phyloP scores from a whole-genome alignment of 192 early-diverging fungal species.

The Dimargaris verticillata region DNA sequence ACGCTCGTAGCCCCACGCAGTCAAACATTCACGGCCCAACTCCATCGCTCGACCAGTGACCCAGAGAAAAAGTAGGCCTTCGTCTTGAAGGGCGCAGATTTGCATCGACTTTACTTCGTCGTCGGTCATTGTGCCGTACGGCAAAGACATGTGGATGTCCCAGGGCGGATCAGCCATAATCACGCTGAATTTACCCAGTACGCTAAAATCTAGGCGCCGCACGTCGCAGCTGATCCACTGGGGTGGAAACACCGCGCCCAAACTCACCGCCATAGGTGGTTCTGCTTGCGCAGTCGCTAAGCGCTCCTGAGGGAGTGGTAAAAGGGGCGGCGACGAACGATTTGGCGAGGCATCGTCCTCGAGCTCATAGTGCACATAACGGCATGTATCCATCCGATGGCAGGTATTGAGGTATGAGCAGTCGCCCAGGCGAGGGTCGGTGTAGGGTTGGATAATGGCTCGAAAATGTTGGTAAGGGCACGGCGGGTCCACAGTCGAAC shows the following conservation, averaged over 20 bases:
- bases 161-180: conserved; percentile 52
- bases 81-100: conserved; percentile 29
- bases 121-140: conserved; percentile 49
- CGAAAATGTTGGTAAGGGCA: conserved; percentile 32
- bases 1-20: conserved; percentile 33
- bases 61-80: conserved; percentile 43
- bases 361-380: conserved; percentile 43
- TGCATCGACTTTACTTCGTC: conserved; percentile 42
- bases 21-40: conserved; percentile 33
- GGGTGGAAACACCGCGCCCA: conserved; percentile 20
- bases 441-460: conserved; percentile 28
- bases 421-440: conserved; percentile 35
- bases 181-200: conserved; percentile 37
- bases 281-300: neutral
- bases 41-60: conserved; percentile 51
- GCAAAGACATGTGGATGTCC: conserved; percentile 49
- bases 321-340: neutral
- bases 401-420: conserved; percentile 53
- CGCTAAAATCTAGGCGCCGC: conserved; percentile 31
- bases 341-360: conserved; percentile 16
- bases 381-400: conserved; percentile 40
- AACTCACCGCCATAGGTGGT: neutral
- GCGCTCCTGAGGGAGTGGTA: neutral
- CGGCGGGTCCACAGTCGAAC: too few species aligned
- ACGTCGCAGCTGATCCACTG: conserved; percentile 52